Base-by-base conservation (phyloP, 2,329 filamentous ascomycete genomes). In the Boeremia lycopersici region DNA sequence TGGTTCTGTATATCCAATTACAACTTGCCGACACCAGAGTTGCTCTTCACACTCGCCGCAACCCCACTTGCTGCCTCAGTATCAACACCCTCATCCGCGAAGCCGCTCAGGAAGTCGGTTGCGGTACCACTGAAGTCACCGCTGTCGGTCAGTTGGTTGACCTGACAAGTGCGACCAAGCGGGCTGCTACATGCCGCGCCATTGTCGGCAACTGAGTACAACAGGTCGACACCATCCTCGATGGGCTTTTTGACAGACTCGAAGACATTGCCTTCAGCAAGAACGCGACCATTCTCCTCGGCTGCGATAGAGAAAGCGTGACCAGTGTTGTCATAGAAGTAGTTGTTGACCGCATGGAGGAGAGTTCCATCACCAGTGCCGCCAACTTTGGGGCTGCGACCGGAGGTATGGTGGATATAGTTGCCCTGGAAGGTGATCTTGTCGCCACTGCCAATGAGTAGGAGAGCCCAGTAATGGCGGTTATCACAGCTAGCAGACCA, bases 331-430 rank as follows among this genome's bases (percentile, higher is more conserved):
- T 61, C 54, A 9, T 60, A 52, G 17, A 29, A 65, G 50, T 52
- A 53, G 53, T 65, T 65, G 48, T 65, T 65, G n/a, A 60, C 54
- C 9, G 62, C 62, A 30, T 65, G 62, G 9, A 65, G 48, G 6
- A 63, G 40, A 0, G 62, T 63, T 4, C 51, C 53, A 13, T 35
- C 30, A 26, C 39, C 56, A 3, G 57, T 57, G n/a, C 62, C 62
- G 29, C 56, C 58, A 28, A 65, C 41, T 42, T 61, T 61, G 15
- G 64, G 64, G n/a, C 44, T 46, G 40, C 64, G 64, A 10, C 59
- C 65, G 6, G 62, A 64, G 10, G 56, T 64, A 55, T 65, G 58
- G 56, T 67, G 61, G 44, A 67, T 57, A 54, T 68, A 68, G 59
- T 68, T 68, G 29, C 47, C 42, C 39, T 64, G 48, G 44, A 67